Evolutionary conservation across 2,329 filamentous ascomycete genomes (phyloP).

Genomic region (Botrytis elliptica): DNA sequence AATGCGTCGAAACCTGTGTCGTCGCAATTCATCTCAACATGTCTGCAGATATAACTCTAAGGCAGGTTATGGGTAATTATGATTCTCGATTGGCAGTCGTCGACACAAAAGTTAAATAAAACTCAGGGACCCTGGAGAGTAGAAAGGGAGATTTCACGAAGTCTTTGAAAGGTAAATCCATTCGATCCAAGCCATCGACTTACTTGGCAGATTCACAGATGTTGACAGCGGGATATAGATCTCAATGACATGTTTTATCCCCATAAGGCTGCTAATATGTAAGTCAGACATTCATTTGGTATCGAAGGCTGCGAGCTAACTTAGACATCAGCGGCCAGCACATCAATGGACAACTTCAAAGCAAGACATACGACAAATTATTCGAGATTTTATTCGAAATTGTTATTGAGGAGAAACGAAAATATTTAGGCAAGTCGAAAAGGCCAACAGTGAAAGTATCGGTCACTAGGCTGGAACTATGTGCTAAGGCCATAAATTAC

Average conservation of each 20-base stretch:
- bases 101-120: constrained; percentile 1
- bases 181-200: background rate
- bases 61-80: constrained; percentile 15
- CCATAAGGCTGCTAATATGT: constrained; percentile 35
- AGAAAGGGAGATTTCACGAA: constrained; percentile 14
- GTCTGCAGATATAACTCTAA: constrained; percentile 9
- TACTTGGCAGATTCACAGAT: background rate
- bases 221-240: constrained; percentile 28
- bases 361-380: constrained; percentile 64
- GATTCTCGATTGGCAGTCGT: background rate
- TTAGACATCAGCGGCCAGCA: constrained; percentile 44
- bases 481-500: constrained; percentile 68
- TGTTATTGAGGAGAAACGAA: constrained; percentile 64
- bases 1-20: background rate
- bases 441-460: constrained; percentile 37
- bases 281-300: constrained; percentile 9
- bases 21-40: constrained; percentile 15
- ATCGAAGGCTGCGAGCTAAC: constrained; percentile 23
- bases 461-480: constrained; percentile 53
- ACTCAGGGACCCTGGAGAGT: constrained; percentile 8
- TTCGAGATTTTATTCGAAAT: constrained; percentile 78
- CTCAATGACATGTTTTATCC: constrained; percentile 36
- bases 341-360: constrained; percentile 60
- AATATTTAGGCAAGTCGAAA: constrained; percentile 48
- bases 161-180: constrained; percentile 24